Base-by-base conservation (phyloP, 2,329 filamentous ascomycete genomes). In the Karstenula rhodostoma region DNA sequence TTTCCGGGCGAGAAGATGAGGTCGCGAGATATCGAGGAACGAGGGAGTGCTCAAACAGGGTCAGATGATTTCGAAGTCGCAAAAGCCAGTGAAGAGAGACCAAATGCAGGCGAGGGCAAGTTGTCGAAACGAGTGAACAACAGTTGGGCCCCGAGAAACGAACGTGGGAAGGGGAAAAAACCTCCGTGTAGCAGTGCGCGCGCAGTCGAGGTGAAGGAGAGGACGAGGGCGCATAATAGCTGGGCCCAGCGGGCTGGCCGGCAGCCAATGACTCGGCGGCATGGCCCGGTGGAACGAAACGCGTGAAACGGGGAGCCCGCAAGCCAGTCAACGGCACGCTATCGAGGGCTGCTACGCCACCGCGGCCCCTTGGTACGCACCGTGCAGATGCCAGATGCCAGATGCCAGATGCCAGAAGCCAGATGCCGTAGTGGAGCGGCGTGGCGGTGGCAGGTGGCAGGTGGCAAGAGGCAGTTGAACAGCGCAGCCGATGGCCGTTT, bases 111-210 rank as follows among this genome's bases (percentile, higher is more conserved):
- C 68, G 62, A 60, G 57, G 57, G 61, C 63, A 50, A 40, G 72
- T 65, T 73, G 71, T 67, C 66, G 59, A 70, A 75, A 69, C 70
- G 73, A 74, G 67, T 69, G 73, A 74, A 71, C 70, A 73, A 67
- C 70, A 73, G 62, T 61, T 67, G 62, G 67, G 37, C 27, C 25
- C 51, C 58, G 55, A 64, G 67, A 70, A 74, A 67, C 64, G 69
- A 73, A 70, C 59, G 64, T 51, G 59, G 53, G 65, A 63, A 64
- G 65, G n/a, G n/a, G 63, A 60, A 48, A 59, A 64, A 46, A n/a
- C n/a, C 52, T 55, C 42, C 52, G 57, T 62, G 62, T 59, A 56
- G 58, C 47, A 48, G 62, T 58, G 59, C 58, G 62, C 60, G 59
- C 68, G 66, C 70, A 49, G 66, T 61, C 58, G 56, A 59, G 56